Conservation (phyloP, 2,329 filamentous ascomycete genomes). For the Penicillium freii region DNA sequence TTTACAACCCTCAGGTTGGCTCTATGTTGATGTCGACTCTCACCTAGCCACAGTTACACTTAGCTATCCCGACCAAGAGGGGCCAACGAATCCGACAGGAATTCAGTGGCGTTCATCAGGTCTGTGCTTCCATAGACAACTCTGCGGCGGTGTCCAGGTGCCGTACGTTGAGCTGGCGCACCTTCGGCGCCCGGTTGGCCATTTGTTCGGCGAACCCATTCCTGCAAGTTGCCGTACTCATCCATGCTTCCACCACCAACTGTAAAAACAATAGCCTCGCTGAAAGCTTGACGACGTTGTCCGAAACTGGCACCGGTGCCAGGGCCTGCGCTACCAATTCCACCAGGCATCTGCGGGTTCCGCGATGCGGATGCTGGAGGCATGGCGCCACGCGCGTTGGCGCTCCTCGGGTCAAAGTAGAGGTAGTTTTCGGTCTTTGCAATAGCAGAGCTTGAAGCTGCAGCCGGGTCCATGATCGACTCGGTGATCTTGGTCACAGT, state of each 20-base stretch:
- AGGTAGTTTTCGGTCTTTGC: slow-evolving; percentile 95
- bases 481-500: slow-evolving; percentile 98
- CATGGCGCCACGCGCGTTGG: slow-evolving; percentile 88
- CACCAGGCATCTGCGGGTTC: slow-evolving; percentile 46
- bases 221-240: slow-evolving; percentile 94
- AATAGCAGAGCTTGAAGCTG: slow-evolving; percentile 86
- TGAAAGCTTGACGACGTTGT: slow-evolving; percentile 83
- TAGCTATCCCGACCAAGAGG: slow-evolving; percentile 57
- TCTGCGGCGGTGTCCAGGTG: slow-evolving; percentile 63
- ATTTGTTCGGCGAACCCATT: slow-evolving; percentile 81
- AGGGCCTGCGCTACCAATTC: slow-evolving; percentile 46
- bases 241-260: slow-evolving; percentile 98
- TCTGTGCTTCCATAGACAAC: slow-evolving; percentile 95
- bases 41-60: slow-evolving; percentile 12
- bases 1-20: slow-evolving; percentile 15
- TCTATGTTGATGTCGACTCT: background rate
- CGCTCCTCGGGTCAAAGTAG: slow-evolving; percentile 93
- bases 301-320: slow-evolving; percentile 84
- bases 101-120: slow-evolving; percentile 61
- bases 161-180: slow-evolving; percentile 30
- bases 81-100: slow-evolving; percentile 57
- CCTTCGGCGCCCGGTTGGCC: slow-evolving; percentile 53
- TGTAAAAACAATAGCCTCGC: slow-evolving; percentile 88
- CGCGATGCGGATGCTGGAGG: slow-evolving; percentile 67
- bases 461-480: slow-evolving; percentile 92